These are phyloP conservation scores for Porogramme epimiltina DNA, from an alignment of 1,284 basidiomycete genomes.

Conservation along the genomic window DNA sequence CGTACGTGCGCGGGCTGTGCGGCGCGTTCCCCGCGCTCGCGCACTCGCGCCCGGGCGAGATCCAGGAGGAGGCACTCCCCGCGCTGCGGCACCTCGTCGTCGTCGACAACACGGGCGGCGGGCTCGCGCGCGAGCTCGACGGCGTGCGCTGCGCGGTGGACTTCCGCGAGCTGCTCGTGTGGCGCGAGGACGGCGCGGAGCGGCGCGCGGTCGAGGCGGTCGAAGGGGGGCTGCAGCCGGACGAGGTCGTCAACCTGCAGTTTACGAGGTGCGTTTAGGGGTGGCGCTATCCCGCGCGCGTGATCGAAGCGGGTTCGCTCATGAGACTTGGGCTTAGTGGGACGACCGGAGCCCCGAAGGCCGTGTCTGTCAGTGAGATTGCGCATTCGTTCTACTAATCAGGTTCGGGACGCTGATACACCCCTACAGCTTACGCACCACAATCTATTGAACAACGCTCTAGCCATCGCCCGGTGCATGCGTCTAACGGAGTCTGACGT, in stretches of 20 bases:
- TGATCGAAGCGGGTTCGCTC: neutral
- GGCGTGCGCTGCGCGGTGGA: slow-evolving; percentile 56
- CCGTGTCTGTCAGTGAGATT: slow-evolving; percentile 61
- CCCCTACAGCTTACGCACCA: slow-evolving; percentile 70
- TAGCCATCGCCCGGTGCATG: slow-evolving; percentile 76
- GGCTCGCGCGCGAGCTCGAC: slow-evolving; percentile 43
- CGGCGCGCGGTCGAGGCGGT: slow-evolving; percentile 42
- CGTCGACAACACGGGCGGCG: slow-evolving; percentile 57
- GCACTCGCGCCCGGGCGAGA: slow-evolving; percentile 49
- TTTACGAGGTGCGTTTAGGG: slow-evolving; percentile 68
- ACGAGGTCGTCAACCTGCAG: slow-evolving; percentile 81
- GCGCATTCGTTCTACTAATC: neutral
- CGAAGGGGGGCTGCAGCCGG: slow-evolving; percentile 44
- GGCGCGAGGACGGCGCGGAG: slow-evolving; percentile 54
- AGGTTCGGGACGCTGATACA: slow-evolving; percentile 33
- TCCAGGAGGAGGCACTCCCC: slow-evolving; percentile 65
- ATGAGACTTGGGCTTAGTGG: slow-evolving; percentile 46
- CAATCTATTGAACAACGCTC: slow-evolving; percentile 79
- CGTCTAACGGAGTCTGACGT: slow-evolving; percentile 61
- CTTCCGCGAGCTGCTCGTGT: slow-evolving; percentile 67
- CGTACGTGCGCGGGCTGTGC: slow-evolving; percentile 60
- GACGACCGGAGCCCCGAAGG: slow-evolving; percentile 79
- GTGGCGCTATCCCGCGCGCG: too few species aligned
- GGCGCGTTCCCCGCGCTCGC: slow-evolving; percentile 63
- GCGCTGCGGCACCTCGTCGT: slow-evolving; percentile 68